Base-by-base conservation (phyloP, 2,329 filamentous ascomycete species). In the Cladosporium sp. region DNA sequence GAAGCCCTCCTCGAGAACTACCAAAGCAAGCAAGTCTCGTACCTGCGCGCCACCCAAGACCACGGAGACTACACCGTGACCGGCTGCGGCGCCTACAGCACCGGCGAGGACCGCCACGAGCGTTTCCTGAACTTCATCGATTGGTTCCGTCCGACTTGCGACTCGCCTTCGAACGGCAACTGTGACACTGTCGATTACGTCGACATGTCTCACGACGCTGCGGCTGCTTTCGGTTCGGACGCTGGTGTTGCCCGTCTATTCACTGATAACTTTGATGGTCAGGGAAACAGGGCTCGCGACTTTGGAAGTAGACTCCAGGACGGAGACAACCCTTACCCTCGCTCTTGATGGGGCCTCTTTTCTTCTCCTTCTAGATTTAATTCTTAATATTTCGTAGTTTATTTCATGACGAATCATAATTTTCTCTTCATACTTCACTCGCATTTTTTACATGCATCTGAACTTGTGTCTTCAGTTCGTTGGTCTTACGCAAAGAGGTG, bases 91-190 rank as follows among this genome's bases (percentile, higher is more conserved):
- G 59, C 65, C 11, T 53, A 47, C 25, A 60, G 60, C 5, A 62
- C 61, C 8, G 65, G 65, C 9, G 43, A 47, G 16, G 62, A 67
- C 32, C 62, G 65, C 13, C 58, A 67, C 50, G 65, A 66, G 53
- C 62, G 65, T 6, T 66, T 67, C 55, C 64, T 66, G 58, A 62
- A 62, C 57, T 67, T 62, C 48, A 65, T 66, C 55, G 55, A 61
- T 30, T 51, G 43, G 2, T 66, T 66, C 39, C 59, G 62, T n/a
- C 57, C 62, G 6, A 53, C 54, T 16, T 66, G 63, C 36, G 51
- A 49, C 11, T 56, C 56, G 16, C 53, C 61, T 3, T 15, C 52
- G 4, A 52, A 45, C 4, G 49, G 52, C 13, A 56, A 60, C 41
- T 64, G 61, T 52, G 56, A 62, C 29, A 67, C 63, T 2, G 55